Conservation (phyloP, 306 rosid genomes). For the Calophaca sinica region DNA sequence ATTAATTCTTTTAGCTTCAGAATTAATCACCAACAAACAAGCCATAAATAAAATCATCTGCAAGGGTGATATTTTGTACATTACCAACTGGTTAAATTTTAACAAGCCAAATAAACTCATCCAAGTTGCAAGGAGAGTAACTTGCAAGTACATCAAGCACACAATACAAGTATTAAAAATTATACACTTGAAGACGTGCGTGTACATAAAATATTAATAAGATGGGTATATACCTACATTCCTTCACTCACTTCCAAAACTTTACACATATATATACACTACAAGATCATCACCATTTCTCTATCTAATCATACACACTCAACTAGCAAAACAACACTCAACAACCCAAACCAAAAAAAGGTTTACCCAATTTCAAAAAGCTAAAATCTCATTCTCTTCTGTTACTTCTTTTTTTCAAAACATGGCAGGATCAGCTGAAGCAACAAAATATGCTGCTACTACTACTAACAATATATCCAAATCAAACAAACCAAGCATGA, state of each 20-base stretch:
- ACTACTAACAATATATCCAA: conserved; percentile 37
- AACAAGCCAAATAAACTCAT: conserved; percentile 36
- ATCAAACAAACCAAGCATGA: conserved; percentile 46
- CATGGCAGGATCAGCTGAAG: conserved; percentile 73
- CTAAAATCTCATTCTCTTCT: conserved; percentile 23
- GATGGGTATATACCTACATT: conserved; percentile 48
- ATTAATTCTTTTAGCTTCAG: neutral
- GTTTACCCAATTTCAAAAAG: conserved; percentile 20
- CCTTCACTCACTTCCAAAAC: conserved; percentile 44
- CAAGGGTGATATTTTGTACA: conserved; percentile 8
- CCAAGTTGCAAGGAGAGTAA: conserved; percentile 39
- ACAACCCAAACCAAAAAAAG: neutral
- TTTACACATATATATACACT: conserved; percentile 48
- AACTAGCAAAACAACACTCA: conserved; percentile 22
- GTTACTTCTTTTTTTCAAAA: too few species aligned
- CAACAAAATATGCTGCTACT: conserved; percentile 50
- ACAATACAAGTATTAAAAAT: conserved; percentile 41
- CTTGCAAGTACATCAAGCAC: conserved; percentile 55
- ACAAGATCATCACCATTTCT: conserved; percentile 39
- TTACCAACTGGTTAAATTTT: conserved; percentile 24
- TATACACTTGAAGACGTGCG: conserved; percentile 33
- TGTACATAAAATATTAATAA: conserved; percentile 42
- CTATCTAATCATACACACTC: conserved; percentile 39
- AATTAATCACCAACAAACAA: neutral
- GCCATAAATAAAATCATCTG: neutral